phyloP scores from a whole-genome alignment of 1,139 yeast species.

The Pichia sp. region DNA sequence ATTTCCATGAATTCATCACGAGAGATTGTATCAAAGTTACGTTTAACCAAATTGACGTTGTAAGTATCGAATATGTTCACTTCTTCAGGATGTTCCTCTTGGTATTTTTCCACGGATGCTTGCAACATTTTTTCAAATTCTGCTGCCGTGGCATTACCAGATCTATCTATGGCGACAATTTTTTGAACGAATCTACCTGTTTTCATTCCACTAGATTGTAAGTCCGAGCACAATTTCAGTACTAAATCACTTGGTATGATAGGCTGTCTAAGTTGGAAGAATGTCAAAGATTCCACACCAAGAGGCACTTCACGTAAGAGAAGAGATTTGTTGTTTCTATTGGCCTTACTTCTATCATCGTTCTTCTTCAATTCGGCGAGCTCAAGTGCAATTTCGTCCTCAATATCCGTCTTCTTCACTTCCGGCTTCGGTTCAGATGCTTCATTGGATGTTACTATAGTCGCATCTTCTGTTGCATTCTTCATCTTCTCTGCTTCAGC shows the following conservation, averaged over 20 bases:
- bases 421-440: too few species aligned
- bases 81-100: slow-evolving; percentile 10
- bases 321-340: slow-evolving; percentile 32
- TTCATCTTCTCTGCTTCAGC: slow-evolving; percentile 28
- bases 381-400: slow-evolving; percentile 69
- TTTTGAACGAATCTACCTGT: slow-evolving; percentile 70
- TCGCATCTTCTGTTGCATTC: slow-evolving; percentile 21
- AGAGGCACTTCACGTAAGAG: slow-evolving; percentile 58
- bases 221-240: slow-evolving; percentile 52
- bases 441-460: too few species aligned
- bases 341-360: slow-evolving; percentile 41
- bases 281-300: slow-evolving; percentile 79
- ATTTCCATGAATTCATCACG: slow-evolving; percentile 40
- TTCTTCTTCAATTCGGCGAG: slow-evolving; percentile 26
- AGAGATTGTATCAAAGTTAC: slow-evolving; percentile 70
- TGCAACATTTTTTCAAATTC: slow-evolving; percentile 49
- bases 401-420: slow-evolving; percentile 38
- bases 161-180: slow-evolving; percentile 69
- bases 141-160: slow-evolving; percentile 65
- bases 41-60: slow-evolving; percentile 72
- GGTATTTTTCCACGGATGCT: slow-evolving; percentile 22
- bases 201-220: slow-evolving; percentile 42
- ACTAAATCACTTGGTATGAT: slow-evolving; percentile 72
- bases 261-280: slow-evolving; percentile 73
- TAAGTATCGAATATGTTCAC: slow-evolving; percentile 42